Base-by-base conservation (phyloP, 2,329 filamentous ascomycete genomes). In the Sclerotinia sclerotiorum region DNA sequence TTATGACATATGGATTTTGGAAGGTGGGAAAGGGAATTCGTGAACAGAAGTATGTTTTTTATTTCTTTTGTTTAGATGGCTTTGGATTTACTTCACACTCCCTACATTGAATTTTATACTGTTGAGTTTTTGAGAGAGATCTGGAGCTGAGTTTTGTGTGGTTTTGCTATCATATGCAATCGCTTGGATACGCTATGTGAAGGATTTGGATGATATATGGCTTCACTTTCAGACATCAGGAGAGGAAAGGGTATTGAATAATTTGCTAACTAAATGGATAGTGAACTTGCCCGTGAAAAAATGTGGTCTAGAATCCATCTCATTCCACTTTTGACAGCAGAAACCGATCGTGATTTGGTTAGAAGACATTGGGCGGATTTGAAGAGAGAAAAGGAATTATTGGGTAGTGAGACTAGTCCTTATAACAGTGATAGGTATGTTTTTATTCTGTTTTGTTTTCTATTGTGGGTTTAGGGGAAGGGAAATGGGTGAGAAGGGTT, bases 221-320 rank as follows among this genome's bases (percentile, higher is more conserved):
- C 4, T 39, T 4, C 5, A n/a, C 5, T 15, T 15, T 39, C 29
- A 39, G 15, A 39, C 7, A n/a, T 2, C 19, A n/a, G 19, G 19
- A n/a, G 13, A 51, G 13, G 52, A 55, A 19, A 21, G 5, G 11
- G 21, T 10, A 15, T 11, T 13, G 35, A 6, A 54, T 39, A 65
- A 39, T 6, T 52, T 7, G 51, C 70, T 72, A 51, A 72, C 60
- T 46, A n/a, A 35, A 44, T 15, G 42, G 52, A 68, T 76, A 97
- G 94, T 78, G 95, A 99, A 82, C 89, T 97, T 74, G 92, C 89
- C 72, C 92, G 95, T 76, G 95, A 99, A 79, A 99, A 98, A 85
- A 95, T 97, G 88, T 99, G 95, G 95, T 88, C 92, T 71, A 90
- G 95, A 78, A 97, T 99, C 81, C 88, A 98, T 82, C 85, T 99